Percentiles rank a stretch among this genome's conserved stretches.
These are phyloP conservation scores for Cystobasidiaceae sp. DNA, from an alignment of 1,284 basidiomycete genomes.

Conservation along the genomic window DNA sequence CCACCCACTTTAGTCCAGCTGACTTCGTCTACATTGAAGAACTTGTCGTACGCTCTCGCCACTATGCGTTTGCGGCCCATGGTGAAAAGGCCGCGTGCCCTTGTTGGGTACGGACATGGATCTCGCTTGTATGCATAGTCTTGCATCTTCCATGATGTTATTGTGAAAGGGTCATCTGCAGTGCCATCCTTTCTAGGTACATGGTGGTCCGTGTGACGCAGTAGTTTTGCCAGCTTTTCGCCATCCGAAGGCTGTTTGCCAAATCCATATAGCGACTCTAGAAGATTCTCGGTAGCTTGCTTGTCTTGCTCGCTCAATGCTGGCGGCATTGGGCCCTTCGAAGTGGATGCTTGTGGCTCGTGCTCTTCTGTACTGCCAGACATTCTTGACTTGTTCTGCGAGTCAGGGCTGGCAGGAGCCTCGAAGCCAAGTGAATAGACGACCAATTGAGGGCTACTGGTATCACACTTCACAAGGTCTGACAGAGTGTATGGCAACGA, in stretches of 20 bases:
- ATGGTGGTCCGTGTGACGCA: constrained; percentile 27
- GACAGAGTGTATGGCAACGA: no score
- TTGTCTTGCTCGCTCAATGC: constrained; percentile 6
- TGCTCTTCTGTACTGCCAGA: background rate
- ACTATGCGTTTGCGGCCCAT: constrained; percentile 61
- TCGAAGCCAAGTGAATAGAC: no score
- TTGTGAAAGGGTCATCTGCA: constrained; percentile 7
- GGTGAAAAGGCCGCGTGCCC: constrained; percentile 82
- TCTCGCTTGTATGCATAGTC: constrained; percentile 86
- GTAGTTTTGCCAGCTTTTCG: constrained; percentile 25
- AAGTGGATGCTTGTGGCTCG: constrained; percentile 9
- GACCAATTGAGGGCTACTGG: no score
- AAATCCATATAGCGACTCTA: constrained; percentile 14
- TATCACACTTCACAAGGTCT: no score
- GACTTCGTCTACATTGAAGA: constrained; percentile 96
- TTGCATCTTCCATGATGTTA: constrained; percentile 91
- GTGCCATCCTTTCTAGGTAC: background rate
- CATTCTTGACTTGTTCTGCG: constrained; percentile 1
- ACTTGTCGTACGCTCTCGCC: constrained; percentile 94
- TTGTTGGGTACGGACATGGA: constrained; percentile 83
- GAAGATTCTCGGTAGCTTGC: constrained; percentile 3
- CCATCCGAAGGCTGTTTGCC: constrained; percentile 14
- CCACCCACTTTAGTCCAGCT: constrained; percentile 79
- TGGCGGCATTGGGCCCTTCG: constrained; percentile 6
- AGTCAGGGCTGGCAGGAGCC: background rate